Evolutionary conservation across 495 filamentous ascomycete species (phyloP).

Genomic region (Hypoxylon lienhwacheense): DNA sequence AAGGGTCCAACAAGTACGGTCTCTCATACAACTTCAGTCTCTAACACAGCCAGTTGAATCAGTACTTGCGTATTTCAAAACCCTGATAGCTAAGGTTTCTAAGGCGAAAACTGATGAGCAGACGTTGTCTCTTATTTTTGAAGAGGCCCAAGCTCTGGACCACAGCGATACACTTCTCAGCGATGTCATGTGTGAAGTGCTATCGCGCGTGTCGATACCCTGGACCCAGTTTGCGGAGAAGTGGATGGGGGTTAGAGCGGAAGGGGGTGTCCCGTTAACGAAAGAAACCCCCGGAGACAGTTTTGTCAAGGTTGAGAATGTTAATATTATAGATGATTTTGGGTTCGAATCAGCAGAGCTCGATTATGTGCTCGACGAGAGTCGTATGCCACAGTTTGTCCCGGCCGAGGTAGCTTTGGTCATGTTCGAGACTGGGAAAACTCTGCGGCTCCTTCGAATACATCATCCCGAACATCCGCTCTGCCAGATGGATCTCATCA

Average conservation of each 20-base stretch:
- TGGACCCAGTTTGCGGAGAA: slow-evolving; percentile 73
- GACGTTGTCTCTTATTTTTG: slow-evolving; percentile 67
- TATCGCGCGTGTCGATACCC: slow-evolving; percentile 64
- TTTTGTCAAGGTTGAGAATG: slow-evolving; percentile 66
- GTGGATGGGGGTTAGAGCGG: slow-evolving; percentile 74
- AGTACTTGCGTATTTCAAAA: slow-evolving; percentile 62
- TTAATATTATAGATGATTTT: slow-evolving; percentile 56
- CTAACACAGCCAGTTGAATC: slow-evolving; percentile 65
- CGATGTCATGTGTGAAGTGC: slow-evolving; percentile 64
- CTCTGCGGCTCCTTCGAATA: slow-evolving; percentile 69
- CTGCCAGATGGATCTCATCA: slow-evolving; percentile 51
- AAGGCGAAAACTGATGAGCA: slow-evolving; percentile 64
- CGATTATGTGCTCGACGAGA: slow-evolving; percentile 63
- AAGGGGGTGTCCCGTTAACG: slow-evolving; percentile 51
- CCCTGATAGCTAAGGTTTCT: slow-evolving; percentile 59
- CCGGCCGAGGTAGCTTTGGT: slow-evolving; percentile 62
- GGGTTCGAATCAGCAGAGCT: slow-evolving; percentile 53
- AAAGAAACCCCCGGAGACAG: slow-evolving; percentile 49
- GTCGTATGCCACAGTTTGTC: slow-evolving; percentile 68
- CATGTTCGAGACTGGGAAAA: slow-evolving; percentile 78
- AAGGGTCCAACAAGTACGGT: slow-evolving; percentile 45
- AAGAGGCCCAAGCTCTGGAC: slow-evolving; percentile 63
- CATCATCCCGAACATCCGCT: slow-evolving; percentile 81
- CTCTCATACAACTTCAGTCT: slow-evolving; percentile 68
- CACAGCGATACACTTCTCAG: slow-evolving; percentile 63